Base-by-base conservation (phyloP, 352 stramenopile genomes). In the Pythium dissimile region DNA sequence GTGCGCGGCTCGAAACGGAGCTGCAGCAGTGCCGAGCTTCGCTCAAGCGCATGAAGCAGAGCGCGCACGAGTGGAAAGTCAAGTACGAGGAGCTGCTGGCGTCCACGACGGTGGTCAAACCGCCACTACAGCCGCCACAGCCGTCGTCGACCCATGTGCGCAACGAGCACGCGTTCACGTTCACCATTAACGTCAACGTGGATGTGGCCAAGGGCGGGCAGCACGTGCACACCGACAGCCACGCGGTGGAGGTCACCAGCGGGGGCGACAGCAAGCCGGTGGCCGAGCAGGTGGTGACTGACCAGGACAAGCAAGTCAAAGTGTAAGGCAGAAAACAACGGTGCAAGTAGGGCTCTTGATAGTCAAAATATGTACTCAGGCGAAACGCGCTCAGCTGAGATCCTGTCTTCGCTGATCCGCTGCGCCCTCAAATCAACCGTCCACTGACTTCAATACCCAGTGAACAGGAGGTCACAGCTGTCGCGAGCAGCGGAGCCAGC, bases 131-230 rank as follows among this genome's bases (percentile, higher is more conserved):
- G 7, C 23, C 1, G n/a, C 23, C 13, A 18, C 5, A 23, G 23
- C 38, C 37, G 4, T 12, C 20, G 26, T 21, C 9, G 20, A 18
- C 5, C 18, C 18, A 12, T n/a, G n/a, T n/a, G n/a, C n/a, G n/a
- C n/a, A 34, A 20, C 37, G 32, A 47, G 34, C 32, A 28, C 49
- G 27, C n/a, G 31, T 43, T 62, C 27, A 41, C 54, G 18, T 50
- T 62, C 35, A 55, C 54, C 8, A 54, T 62, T 23, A 62, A 62
- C 27, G 41, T 62, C 16, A 41, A 62, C 16, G 45, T 62, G 18
- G 54, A 62, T 28, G 54, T 54, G 3, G 24, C 30, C 1, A 42
- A 52, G 24, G 49, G 45, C 31, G 53, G 53, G 26, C n/a, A 49
- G 39, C 39, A 41, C 23, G 53, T 60, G 31, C 35, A 42, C 21